These are phyloP conservation scores for Zymoseptoria pseudotritici DNA, from an alignment of 2,329 filamentous ascomycete genomes.

Conservation along the genomic window DNA sequence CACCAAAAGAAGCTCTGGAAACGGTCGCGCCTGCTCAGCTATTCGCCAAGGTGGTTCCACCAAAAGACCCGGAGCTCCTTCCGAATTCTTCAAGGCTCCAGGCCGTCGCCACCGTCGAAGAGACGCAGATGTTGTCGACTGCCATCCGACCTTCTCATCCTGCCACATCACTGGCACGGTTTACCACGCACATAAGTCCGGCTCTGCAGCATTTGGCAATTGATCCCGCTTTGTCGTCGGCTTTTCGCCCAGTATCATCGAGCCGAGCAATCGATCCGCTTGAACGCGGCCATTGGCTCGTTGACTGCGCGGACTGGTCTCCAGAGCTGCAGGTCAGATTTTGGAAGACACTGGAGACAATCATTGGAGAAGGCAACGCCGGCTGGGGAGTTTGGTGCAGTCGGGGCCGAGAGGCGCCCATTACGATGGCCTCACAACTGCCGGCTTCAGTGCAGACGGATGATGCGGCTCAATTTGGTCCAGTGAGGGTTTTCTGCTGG, in stretches of 20 bases:
- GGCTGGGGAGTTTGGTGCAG: constrained; percentile 61
- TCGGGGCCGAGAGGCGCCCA: constrained; percentile 26
- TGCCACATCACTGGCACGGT: constrained; percentile 11
- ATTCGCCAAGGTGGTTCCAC: background rate
- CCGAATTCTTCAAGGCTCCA: background rate
- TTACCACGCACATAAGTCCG: constrained; percentile 26
- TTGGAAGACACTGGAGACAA: constrained; percentile 57
- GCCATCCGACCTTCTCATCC: constrained; percentile 21
- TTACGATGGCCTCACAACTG: background rate
- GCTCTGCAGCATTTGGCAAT: constrained; percentile 26
- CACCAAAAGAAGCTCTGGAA: background rate
- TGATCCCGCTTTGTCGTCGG: constrained; percentile 17
- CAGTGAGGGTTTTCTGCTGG: constrained; percentile 68
- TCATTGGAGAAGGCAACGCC: constrained; percentile 50
- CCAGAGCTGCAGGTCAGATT: constrained; percentile 42
- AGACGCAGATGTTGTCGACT: constrained; percentile 1
- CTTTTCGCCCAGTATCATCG: constrained; percentile 32
- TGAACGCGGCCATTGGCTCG: constrained; percentile 72
- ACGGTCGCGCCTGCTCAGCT: background rate
- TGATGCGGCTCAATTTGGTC: constrained; percentile 11
- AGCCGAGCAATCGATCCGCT: constrained; percentile 46
- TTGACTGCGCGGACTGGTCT: constrained; percentile 54
- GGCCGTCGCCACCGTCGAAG: background rate
- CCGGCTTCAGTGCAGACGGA: background rate
- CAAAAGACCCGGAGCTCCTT: background rate